phyloP scores from a whole-genome alignment of 441 rosid species.

The Arabidopsis hybrid region DNA sequence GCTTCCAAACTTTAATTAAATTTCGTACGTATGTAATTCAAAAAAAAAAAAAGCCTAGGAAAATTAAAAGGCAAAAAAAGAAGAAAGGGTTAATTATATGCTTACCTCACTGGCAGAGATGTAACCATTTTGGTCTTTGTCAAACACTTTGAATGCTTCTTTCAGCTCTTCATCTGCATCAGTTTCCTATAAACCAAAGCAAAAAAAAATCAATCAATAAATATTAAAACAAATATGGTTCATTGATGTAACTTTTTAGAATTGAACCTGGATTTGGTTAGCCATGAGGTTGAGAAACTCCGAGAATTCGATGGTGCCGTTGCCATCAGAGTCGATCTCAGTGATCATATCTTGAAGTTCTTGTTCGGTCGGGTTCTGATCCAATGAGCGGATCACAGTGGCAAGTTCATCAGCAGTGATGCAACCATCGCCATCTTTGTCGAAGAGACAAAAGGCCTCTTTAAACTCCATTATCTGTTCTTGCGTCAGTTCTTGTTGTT shows the following conservation, averaged over 20 bases:
- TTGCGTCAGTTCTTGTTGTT: slow-evolving; percentile 47
- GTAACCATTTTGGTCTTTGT: slow-evolving; percentile 79
- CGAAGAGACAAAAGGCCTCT: slow-evolving; percentile 80
- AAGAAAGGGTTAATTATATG: not conserved
- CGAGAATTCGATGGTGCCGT: slow-evolving; percentile 76
- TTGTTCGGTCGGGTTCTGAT: slow-evolving; percentile 77
- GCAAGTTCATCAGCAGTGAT: slow-evolving; percentile 84
- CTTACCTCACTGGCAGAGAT: slow-evolving; percentile 74
- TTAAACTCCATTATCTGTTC: slow-evolving; percentile 81
- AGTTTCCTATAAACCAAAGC: slow-evolving; percentile 49
- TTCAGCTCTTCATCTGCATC: slow-evolving; percentile 64
- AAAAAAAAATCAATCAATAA: not conserved
- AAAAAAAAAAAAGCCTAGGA: not conserved
- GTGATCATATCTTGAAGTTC: slow-evolving; percentile 80
- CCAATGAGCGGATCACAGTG: slow-evolving; percentile 73
- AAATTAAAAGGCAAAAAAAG: not conserved
- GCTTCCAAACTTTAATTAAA: no score
- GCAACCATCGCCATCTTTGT: slow-evolving; percentile 90
- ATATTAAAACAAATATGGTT: not conserved
- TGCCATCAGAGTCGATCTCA: slow-evolving; percentile 75
- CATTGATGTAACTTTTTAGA: not conserved
- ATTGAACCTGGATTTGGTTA: slow-evolving; percentile 65
- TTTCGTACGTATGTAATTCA: no score
- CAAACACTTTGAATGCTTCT: slow-evolving; percentile 76
- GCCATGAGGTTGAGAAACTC: slow-evolving; percentile 83